phyloP scores from a whole-genome alignment of 192 early-diverging fungal species.

The Pilaira anomala region DNA sequence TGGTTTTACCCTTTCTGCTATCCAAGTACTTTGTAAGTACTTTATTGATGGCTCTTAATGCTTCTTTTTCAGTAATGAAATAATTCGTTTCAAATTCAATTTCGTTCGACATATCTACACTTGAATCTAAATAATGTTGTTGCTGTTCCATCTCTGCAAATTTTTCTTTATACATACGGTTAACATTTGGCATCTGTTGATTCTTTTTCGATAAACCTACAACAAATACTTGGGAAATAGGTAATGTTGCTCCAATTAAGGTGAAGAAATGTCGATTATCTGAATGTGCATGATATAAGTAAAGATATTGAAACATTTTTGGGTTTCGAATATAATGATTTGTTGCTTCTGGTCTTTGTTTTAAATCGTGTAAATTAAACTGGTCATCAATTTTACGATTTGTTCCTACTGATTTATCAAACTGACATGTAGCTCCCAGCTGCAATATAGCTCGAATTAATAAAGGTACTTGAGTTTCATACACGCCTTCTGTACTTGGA shows the following conservation, averaged over 20 bases:
- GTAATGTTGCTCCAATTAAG: constrained; percentile 61
- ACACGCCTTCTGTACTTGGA: constrained; percentile 87
- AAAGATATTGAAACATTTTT: constrained; percentile 54
- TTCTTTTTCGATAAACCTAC: constrained; percentile 61
- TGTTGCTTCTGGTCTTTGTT: background rate
- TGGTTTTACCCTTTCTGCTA: constrained; percentile 57
- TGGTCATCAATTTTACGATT: constrained; percentile 41
- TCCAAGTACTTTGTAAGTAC: constrained; percentile 61
- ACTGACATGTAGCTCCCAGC: constrained; percentile 63
- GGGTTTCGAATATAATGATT: constrained; percentile 36
- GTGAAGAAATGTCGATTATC: constrained; percentile 66
- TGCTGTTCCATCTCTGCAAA: background rate
- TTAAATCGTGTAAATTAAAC: constrained; percentile 46
- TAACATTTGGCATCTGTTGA: constrained; percentile 71
- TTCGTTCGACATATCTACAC: constrained; percentile 49
- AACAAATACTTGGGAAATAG: constrained; percentile 65
- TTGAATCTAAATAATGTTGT: background rate
- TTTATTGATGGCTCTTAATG: constrained; percentile 55
- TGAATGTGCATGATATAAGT: constrained; percentile 72
- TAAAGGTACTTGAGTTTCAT: constrained; percentile 87
- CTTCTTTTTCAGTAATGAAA: constrained; percentile 46
- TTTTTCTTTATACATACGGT: constrained; percentile 48
- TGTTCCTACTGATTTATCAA: constrained; percentile 24
- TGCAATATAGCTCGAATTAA: constrained; percentile 78
- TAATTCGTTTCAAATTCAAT: constrained; percentile 53